These are phyloP conservation scores for Corynespora cassiicola DNA, from an alignment of 2,329 filamentous ascomycete species.

Conservation along the genomic window DNA sequence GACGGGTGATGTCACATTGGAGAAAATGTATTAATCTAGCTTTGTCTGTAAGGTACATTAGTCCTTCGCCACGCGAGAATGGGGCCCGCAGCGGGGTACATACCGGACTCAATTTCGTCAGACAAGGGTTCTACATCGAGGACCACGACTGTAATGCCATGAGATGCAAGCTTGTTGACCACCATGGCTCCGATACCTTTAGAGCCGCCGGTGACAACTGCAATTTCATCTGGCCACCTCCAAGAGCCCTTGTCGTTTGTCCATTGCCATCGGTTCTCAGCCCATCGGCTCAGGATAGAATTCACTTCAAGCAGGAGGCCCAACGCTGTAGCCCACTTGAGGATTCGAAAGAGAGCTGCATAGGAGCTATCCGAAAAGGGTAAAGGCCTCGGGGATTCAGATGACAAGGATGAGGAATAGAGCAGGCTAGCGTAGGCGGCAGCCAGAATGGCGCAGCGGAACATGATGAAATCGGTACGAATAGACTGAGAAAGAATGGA, in stretches of 20 bases:
- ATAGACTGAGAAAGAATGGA: no score
- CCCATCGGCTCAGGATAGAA: conserved; percentile 34
- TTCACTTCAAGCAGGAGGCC: conserved; percentile 33
- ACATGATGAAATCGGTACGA: no score
- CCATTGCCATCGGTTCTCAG: conserved; percentile 49
- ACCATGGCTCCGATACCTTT: conserved; percentile 42
- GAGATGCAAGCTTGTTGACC: conserved; percentile 36
- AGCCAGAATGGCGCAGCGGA: conserved; percentile 24
- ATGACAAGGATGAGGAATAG: conserved; percentile 14
- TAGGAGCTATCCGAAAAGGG: conserved; percentile 31
- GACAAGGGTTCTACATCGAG: conserved; percentile 41
- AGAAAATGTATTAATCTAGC: conserved; percentile 29
- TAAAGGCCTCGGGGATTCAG: conserved; percentile 30
- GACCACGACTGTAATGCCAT: conserved; percentile 43
- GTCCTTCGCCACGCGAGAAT: conserved; percentile 7
- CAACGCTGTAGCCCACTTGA: conserved; percentile 35
- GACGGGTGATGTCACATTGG: conserved; percentile 42
- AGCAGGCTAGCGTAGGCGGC: conserved; percentile 24
- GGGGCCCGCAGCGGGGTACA: conserved; percentile 5
- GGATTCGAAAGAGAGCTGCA: conserved; percentile 22
- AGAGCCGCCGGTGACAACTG: conserved; percentile 45
- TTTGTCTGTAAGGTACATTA: conserved; percentile 28
- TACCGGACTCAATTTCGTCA: conserved; percentile 33
- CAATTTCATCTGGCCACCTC: conserved; percentile 40
- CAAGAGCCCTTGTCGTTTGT: conserved; percentile 33